These are phyloP conservation scores for Forsythia viridissima DNA, from an alignment of 257 asterid genomes.

Conservation along the genomic window DNA sequence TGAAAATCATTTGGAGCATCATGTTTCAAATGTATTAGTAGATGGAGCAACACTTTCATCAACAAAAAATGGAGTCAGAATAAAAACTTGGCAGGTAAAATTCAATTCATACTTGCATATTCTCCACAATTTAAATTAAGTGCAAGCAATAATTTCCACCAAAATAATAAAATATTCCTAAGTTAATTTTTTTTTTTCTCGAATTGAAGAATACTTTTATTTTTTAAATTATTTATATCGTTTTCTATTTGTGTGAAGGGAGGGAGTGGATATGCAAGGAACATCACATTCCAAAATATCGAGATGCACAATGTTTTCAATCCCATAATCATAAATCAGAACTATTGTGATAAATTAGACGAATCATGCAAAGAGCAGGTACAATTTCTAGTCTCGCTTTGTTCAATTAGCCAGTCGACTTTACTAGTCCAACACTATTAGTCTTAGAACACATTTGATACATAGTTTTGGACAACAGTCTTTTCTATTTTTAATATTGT, in stretches of 20 bases:
- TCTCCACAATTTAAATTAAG: too few species aligned
- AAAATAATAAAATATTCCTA: neutral
- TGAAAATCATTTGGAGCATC: conserved; percentile 51
- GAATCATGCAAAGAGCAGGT: conserved; percentile 60
- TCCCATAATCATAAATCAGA: conserved; percentile 30
- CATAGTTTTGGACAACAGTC: too few species aligned
- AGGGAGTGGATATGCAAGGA: too few species aligned
- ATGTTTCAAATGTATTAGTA: conserved; percentile 64
- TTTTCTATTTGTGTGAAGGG: too few species aligned
- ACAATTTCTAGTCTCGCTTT: neutral
- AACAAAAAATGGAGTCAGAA: conserved; percentile 85
- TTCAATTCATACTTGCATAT: neutral
- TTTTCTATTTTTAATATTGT: too few species aligned
- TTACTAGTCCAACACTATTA: too few species aligned
- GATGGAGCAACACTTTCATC: conserved; percentile 55
- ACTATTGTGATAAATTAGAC: conserved; percentile 62
- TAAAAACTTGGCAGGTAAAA: conserved; percentile 89
- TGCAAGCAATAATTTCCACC: neutral
- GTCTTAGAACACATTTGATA: too few species aligned
- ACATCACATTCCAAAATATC: too few species aligned
- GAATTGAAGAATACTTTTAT: conserved; percentile 23
- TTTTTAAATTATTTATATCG: too few species aligned
- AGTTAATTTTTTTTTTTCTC: too few species aligned
- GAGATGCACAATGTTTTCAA: too few species aligned
- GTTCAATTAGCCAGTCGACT: too few species aligned